phyloP scores from a whole-genome alignment of 495 filamentous ascomycete genomes.

The Tuber calosporum region DNA sequence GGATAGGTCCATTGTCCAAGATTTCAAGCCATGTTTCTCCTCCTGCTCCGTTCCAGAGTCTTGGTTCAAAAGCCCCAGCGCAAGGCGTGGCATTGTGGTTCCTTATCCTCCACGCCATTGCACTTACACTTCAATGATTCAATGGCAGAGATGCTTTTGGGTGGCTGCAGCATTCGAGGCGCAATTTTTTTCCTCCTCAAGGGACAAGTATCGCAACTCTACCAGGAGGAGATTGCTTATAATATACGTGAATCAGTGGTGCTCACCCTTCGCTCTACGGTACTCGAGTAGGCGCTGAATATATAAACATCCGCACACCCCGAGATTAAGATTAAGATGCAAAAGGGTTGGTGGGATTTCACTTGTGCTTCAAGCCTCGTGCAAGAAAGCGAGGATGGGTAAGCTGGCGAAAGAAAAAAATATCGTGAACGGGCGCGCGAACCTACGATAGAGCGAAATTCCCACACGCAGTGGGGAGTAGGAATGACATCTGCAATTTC shows the following conservation, averaged over 20 bases:
- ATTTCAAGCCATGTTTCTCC: conserved; percentile 1
- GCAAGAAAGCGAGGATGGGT: background rate
- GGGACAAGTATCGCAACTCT: background rate
- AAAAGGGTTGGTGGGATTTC: background rate
- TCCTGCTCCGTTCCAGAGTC: background rate
- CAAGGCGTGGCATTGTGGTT: background rate
- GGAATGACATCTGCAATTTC: background rate
- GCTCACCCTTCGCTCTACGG: background rate
- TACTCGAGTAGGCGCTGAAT: no score
- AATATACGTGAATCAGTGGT: background rate
- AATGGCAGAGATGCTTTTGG: background rate
- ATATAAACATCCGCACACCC: background rate
- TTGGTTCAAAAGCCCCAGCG: background rate
- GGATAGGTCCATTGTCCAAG: background rate
- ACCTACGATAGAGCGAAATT: background rate
- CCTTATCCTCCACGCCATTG: background rate
- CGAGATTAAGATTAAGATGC: background rate
- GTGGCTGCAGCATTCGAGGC: background rate
- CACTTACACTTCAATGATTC: background rate
- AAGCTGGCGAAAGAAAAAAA: background rate
- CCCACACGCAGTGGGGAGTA: background rate
- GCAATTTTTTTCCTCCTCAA: background rate
- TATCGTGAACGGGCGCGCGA: background rate
- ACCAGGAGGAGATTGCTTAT: background rate
- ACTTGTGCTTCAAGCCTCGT: background rate